These are phyloP conservation scores for Carex myosuroides DNA, from an alignment of 176 grass and related monocot genomes.

Conservation along the genomic window DNA sequence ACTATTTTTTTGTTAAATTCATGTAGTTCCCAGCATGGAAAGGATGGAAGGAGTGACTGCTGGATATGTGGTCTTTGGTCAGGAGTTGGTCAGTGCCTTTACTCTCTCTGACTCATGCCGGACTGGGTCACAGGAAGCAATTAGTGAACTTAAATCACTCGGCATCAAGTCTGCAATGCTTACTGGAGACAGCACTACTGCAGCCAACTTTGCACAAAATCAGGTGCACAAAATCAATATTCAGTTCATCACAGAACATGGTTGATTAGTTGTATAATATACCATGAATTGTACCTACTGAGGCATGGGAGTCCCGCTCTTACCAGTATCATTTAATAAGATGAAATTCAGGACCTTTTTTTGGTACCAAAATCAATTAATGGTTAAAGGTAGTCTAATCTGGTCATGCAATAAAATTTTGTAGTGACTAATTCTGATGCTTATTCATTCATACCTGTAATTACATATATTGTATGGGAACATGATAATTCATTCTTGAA, in stretches of 20 bases:
- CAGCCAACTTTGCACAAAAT: slow-evolving; percentile 38
- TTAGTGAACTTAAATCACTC: slow-evolving; percentile 43
- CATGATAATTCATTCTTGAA: background rate
- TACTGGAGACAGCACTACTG: slow-evolving; percentile 49
- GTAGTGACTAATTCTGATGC: background rate
- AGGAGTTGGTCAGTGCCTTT: slow-evolving; percentile 19
- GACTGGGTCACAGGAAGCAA: slow-evolving; percentile 38
- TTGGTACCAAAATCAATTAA: background rate
- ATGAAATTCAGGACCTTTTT: background rate
- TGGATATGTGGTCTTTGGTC: slow-evolving; percentile 49
- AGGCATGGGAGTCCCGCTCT: background rate
- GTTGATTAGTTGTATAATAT: background rate
- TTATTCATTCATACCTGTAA: background rate
- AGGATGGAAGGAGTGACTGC: slow-evolving; percentile 27
- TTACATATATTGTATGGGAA: background rate
- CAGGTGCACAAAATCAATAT: slow-evolving; percentile 20
- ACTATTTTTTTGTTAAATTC: background rate
- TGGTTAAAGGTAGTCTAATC: background rate
- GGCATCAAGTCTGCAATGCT: slow-evolving; percentile 63
- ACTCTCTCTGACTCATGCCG: slow-evolving; percentile 48
- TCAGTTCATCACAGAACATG: background rate
- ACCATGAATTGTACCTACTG: background rate
- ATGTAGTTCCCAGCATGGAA: slow-evolving; percentile 7
- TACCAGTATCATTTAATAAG: background rate
- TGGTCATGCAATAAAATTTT: background rate